These are phyloP conservation scores for Chlamydomonas urium DNA, from an alignment of 139 green algal genomes.

Conservation along the genomic window DNA sequence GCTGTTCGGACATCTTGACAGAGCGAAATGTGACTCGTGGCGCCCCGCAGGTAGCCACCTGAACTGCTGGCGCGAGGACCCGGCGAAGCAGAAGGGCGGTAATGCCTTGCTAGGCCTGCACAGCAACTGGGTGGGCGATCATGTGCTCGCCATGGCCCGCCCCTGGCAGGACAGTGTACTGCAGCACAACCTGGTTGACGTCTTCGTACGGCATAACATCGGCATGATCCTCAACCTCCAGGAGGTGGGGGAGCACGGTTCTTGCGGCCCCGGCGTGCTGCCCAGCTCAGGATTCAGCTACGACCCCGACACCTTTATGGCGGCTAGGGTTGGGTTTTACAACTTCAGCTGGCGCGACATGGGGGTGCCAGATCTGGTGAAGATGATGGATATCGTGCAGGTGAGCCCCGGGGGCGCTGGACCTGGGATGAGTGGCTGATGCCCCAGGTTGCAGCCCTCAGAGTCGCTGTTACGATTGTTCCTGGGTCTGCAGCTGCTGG, in stretches of 20 bases:
- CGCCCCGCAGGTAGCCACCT: too few species aligned
- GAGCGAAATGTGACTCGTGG: too few species aligned
- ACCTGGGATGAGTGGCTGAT: too few species aligned
- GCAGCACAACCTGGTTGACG: slow-evolving; percentile 35
- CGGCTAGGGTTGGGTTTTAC: slow-evolving; percentile 46
- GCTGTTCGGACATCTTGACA: too few species aligned
- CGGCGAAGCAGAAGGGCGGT: slow-evolving; percentile 28
- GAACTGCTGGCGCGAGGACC: slow-evolving; percentile 50
- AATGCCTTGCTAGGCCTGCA: slow-evolving; percentile 63
- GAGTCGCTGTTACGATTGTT: too few species aligned
- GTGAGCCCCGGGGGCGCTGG: slow-evolving; percentile 23
- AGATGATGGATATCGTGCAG: slow-evolving; percentile 75
- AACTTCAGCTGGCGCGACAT: slow-evolving; percentile 73
- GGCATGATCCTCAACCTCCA: slow-evolving; percentile 72
- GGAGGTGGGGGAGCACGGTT: slow-evolving; percentile 65
- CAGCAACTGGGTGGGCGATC: slow-evolving; percentile 56
- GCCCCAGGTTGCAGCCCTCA: too few species aligned
- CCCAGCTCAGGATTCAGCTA: slow-evolving; percentile 59
- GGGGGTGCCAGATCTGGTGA: slow-evolving; percentile 54
- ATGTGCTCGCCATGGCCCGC: slow-evolving; percentile 63
- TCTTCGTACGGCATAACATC: slow-evolving; percentile 46
- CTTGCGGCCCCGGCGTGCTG: slow-evolving; percentile 62
- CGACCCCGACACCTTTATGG: slow-evolving; percentile 62
- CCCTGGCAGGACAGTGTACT: slow-evolving; percentile 55
- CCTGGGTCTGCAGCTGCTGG: too few species aligned